These are phyloP conservation scores for Tylopilus subfusipes DNA, from an alignment of 768 basidiomycete species.

Conservation along the genomic window DNA sequence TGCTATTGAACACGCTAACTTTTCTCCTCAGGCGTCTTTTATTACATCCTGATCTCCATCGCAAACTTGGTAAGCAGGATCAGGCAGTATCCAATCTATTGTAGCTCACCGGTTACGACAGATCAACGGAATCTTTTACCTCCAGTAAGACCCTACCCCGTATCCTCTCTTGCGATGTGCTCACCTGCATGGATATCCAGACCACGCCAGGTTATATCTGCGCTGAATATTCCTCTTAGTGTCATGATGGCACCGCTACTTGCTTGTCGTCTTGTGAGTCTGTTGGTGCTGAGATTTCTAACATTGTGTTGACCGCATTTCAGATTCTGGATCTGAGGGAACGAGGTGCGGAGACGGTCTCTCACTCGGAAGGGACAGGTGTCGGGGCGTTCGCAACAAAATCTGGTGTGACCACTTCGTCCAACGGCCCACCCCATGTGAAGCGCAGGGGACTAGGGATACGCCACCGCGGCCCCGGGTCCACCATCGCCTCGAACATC, in stretches of 20 bases:
- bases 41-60: slow-evolving; percentile 82
- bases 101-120: slow-evolving; percentile 16
- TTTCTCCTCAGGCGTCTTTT: slow-evolving; percentile 57
- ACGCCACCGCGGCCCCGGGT: slow-evolving; percentile 50
- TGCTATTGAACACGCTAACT: background rate
- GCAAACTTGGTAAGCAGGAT: slow-evolving; percentile 58
- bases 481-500: slow-evolving; percentile 58
- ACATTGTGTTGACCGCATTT: slow-evolving; percentile 4
- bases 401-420: slow-evolving; percentile 37
- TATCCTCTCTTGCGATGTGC: background rate
- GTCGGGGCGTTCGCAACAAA: slow-evolving; percentile 66
- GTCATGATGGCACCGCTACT: slow-evolving; percentile 80
- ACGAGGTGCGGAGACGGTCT: slow-evolving; percentile 74
- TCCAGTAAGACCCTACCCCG: slow-evolving; percentile 53
- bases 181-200: slow-evolving; percentile 34
- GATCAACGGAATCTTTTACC: slow-evolving; percentile 82
- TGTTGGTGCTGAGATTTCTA: background rate
- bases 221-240: slow-evolving; percentile 79
- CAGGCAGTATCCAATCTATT: background rate
- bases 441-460: slow-evolving; percentile 37
- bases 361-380: slow-evolving; percentile 70
- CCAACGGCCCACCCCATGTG: slow-evolving; percentile 21
- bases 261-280: slow-evolving; percentile 68
- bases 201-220: slow-evolving; percentile 78
- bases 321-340: slow-evolving; percentile 81